Conservation (phyloP, 257 asterid species). For the Solanum ossicruentum region DNA sequence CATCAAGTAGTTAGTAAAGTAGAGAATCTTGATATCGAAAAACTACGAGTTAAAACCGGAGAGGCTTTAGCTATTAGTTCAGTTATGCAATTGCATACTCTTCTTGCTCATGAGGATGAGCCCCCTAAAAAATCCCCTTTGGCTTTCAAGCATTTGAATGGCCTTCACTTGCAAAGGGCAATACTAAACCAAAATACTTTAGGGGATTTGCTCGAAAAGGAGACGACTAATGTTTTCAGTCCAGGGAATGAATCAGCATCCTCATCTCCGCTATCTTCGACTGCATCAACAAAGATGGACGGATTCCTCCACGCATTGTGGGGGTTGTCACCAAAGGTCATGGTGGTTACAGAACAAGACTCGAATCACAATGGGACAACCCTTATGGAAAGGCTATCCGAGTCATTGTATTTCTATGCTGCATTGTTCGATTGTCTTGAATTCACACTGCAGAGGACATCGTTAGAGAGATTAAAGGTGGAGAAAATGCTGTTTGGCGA, state of each 20-base stretch:
- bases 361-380: constrained; percentile 63
- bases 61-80: constrained; percentile 87
- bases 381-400: constrained; percentile 85
- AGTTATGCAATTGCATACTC: constrained; percentile 50
- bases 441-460: constrained; percentile 59
- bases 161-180: constrained; percentile 37
- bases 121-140: constrained; percentile 22
- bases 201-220: constrained; percentile 68
- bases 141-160: constrained; percentile 19
- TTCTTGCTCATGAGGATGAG: constrained; percentile 45
- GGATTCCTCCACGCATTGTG: constrained; percentile 50
- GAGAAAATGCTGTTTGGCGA: constrained; percentile 80
- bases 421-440: constrained; percentile 86
- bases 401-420: constrained; percentile 67
- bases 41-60: constrained; percentile 77
- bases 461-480: constrained; percentile 62
- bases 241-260: constrained; percentile 58
- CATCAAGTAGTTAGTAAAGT: constrained; percentile 54
- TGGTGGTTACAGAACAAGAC: constrained; percentile 88
- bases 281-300: constrained; percentile 24
- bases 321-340: constrained; percentile 71
- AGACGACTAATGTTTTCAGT: constrained; percentile 34
- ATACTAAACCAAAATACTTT: constrained; percentile 29
- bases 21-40: constrained; percentile 60
- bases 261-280: constrained; percentile 49